Base-by-base conservation (phyloP, 2,329 filamentous ascomycete species). In the Ophiostoma quercus region DNA sequence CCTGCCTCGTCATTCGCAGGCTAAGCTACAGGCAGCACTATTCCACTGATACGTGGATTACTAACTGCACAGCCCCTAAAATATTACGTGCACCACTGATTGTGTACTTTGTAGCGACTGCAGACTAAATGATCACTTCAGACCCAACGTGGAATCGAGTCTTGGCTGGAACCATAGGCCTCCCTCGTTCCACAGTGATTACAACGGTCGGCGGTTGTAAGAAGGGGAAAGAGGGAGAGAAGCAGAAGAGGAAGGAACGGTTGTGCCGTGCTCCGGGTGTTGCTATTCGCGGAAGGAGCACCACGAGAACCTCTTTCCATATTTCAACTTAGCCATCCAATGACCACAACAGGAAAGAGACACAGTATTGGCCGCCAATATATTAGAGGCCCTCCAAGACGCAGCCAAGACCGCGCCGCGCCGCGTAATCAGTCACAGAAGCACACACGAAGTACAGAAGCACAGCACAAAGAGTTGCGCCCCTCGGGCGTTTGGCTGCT, bases 81-180 rank as follows among this genome's bases (percentile, higher is more conserved):
- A 62, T 62, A 14, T 32, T 62, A 62, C 25, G 57, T 62, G 34
- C 25, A 25, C n/a, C 51, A 22, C 51, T 25, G 14, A 9, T 5
- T 47, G 3, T 47, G 43, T n/a, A 47, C 43, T 16, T 12, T 4
- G 9, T n/a, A 16, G 16, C 6, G 8, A 25, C 25, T 29, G 1
- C 25, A 29, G 25, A 29, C 25, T 29, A 34, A n/a, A 62, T 62
- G 57, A 19, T 16, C 12, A 1, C 12, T 47, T 47, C 12, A 29
- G 7, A 25, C 51, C n/a, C 51, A 11, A 47, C 14, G 25, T 57
- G 51, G 51, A 57, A 57, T 57, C n/a, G 51, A 25, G 51, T 57
- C 51, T 57, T 57, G 51, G 51, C 51, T 57, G 51, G 51, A 57
- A 57, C 51, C 51, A 47, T 57, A 57, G 51, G 51, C 51, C 51